A percentile compares a stretch with the other conserved stretches of the same genome.
phyloP scores from a whole-genome alignment of 2,329 filamentous ascomycete species.

The Aspergillus alliaceus region DNA sequence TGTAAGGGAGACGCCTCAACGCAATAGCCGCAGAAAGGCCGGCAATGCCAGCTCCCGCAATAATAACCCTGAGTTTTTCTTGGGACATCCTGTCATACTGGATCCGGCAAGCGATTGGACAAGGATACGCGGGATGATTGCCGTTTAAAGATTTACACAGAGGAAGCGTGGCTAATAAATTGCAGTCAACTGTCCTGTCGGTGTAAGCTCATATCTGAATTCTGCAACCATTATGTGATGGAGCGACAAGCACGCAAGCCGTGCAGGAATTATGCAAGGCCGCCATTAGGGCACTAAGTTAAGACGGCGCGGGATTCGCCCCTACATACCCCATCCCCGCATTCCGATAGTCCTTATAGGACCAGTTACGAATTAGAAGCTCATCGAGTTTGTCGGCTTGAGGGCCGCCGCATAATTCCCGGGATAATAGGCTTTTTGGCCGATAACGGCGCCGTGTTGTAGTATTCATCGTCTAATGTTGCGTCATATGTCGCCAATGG shows the following conservation, averaged over 20 bases:
- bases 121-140: neutral
- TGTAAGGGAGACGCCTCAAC: constrained; percentile 35
- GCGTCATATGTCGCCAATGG: neutral
- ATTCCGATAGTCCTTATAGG: neutral
- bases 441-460: neutral
- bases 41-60: constrained; percentile 53
- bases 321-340: neutral
- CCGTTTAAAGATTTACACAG: neutral
- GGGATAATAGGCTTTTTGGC: neutral
- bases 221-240: neutral
- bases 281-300: neutral
- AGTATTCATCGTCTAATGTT: neutral
- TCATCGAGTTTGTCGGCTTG: too few relatives aligned
- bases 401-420: too few relatives aligned
- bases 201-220: neutral
- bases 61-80: constrained; percentile 40
- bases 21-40: constrained; percentile 48
- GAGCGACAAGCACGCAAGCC: constrained; percentile 17
- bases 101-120: neutral
- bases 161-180: neutral
- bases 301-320: neutral
- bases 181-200: neutral
- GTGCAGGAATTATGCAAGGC: constrained; percentile 10
- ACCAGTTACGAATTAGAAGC: neutral
- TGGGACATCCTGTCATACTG: neutral